Conservation (phyloP, 1,139 yeast species). For the Suhomyces coccinellae region DNA sequence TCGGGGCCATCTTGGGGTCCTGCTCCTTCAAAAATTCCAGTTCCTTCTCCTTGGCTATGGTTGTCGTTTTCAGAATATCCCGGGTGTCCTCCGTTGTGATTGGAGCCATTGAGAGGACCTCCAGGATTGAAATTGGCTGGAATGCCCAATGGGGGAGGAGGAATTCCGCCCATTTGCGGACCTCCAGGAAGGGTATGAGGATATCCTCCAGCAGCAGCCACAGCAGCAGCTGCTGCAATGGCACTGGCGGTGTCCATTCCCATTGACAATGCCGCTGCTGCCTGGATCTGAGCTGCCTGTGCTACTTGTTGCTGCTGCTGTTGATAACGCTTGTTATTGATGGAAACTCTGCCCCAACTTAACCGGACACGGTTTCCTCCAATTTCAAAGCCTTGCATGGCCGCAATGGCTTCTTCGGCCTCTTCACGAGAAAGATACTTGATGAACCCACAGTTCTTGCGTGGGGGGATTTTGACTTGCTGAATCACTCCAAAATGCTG, state of each 20-base stretch:
- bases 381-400: constrained; percentile 90
- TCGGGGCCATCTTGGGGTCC: neutral
- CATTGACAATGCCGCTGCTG: constrained; percentile 38
- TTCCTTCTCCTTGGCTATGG: too few relatives aligned
- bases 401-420: constrained; percentile 87
- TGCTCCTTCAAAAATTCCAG: neutral
- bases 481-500: constrained; percentile 83
- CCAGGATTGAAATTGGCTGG: constrained; percentile 5
- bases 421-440: constrained; percentile 76
- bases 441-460: constrained; percentile 93
- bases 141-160: constrained; percentile 13
- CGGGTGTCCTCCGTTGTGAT: neutral
- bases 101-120: neutral
- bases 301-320: constrained; percentile 37
- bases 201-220: constrained; percentile 15
- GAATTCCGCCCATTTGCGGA: constrained; percentile 9
- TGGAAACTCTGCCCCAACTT: constrained; percentile 78
- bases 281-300: constrained; percentile 38
- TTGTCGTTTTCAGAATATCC: neutral
- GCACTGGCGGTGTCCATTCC: constrained; percentile 39
- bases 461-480: constrained; percentile 85
- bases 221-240: constrained; percentile 19
- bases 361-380: constrained; percentile 83
- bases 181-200: constrained; percentile 11
- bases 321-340: constrained; percentile 36